A percentile compares a stretch with the other conserved stretches of the same genome.
Conservation (phyloP, 1,139 yeast genomes). For the Meyerozyma guilliermondii region DNA sequence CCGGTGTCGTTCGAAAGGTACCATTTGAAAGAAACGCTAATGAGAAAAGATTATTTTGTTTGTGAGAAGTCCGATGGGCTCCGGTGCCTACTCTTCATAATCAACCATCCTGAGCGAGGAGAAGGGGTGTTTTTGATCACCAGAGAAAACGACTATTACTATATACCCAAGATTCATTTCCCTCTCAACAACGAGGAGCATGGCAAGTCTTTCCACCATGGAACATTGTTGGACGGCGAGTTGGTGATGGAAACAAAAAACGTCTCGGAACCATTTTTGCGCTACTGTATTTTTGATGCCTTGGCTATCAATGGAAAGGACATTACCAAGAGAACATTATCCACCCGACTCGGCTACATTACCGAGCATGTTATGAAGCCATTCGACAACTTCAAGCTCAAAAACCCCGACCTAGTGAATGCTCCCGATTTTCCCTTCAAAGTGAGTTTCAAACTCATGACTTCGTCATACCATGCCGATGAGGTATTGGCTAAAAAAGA, state of each 20-base stretch:
- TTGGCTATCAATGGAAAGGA: conserved; percentile 74
- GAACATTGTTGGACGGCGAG: conserved; percentile 91
- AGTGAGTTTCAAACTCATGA: conserved; percentile 82
- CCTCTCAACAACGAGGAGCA: conserved; percentile 58
- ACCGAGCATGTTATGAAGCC: conserved; percentile 83
- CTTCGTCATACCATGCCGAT: conserved; percentile 70
- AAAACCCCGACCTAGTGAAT: conserved; percentile 67
- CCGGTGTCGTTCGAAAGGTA: conserved; percentile 84
- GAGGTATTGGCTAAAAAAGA: conserved; percentile 74
- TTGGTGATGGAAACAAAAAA: conserved; percentile 57
- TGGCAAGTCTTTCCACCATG: conserved; percentile 63
- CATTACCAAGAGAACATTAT: conserved; percentile 64
- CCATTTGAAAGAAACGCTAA: conserved; percentile 61
- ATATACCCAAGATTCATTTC: conserved; percentile 79
- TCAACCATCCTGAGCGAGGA: conserved; percentile 67
- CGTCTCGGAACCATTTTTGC: conserved; percentile 44
- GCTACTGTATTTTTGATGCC: conserved; percentile 89
- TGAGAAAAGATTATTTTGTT: conserved; percentile 65
- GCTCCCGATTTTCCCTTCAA: conserved; percentile 76
- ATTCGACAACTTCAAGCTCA: conserved; percentile 60
- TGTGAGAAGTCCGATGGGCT: conserved; percentile 97
- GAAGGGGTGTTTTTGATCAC: conserved; percentile 77
- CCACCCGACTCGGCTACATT: conserved; percentile 81
- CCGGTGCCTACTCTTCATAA: conserved; percentile 65
- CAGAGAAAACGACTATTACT: conserved; percentile 80